A percentile compares a stretch with the other conserved stretches of the same genome.
These are phyloP conservation scores for Francoa sonchifolia DNA, from an alignment of 441 rosid species.

Conservation along the genomic window DNA sequence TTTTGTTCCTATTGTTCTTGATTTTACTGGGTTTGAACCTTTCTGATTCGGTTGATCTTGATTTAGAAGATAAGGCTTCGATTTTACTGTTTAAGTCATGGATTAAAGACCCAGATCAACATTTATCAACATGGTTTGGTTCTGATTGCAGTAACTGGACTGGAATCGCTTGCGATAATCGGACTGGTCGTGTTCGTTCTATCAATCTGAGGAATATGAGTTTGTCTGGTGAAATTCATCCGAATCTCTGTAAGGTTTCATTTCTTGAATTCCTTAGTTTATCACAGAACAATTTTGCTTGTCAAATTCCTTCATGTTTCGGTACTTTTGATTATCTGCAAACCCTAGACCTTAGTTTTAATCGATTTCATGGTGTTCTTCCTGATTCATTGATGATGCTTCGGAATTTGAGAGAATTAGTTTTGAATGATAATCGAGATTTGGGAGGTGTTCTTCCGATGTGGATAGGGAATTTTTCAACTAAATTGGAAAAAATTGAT, in stretches of 20 bases:
- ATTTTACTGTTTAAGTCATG: constrained; percentile 36
- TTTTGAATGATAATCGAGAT: constrained; percentile 39
- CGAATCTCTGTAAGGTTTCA: constrained; percentile 41
- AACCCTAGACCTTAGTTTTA: constrained; percentile 54
- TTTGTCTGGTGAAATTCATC: constrained; percentile 50
- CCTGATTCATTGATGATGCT: constrained; percentile 39
- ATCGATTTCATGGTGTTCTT: constrained; percentile 39
- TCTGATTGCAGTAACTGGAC: constrained; percentile 58
- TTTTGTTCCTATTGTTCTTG: constrained; percentile 17
- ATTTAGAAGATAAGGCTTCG: constrained; percentile 47
- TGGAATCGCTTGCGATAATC: constrained; percentile 47
- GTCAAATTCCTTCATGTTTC: constrained; percentile 49
- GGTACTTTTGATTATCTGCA: constrained; percentile 40
- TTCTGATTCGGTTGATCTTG: constrained; percentile 27
- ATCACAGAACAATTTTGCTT: constrained; percentile 43
- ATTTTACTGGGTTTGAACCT: constrained; percentile 21
- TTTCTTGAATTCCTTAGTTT: constrained; percentile 41
- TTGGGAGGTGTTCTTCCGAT: constrained; percentile 49
- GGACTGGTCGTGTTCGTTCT: constrained; percentile 45
- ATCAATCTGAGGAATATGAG: constrained; percentile 40
- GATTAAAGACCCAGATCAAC: constrained; percentile 41
- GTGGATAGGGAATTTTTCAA: constrained; percentile 60
- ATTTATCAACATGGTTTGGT: constrained; percentile 49
- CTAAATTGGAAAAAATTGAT: constrained; percentile 49
- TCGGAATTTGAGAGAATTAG: constrained; percentile 39